Evolutionary conservation across 1,284 basidiomycete genomes (phyloP).

Genomic region (Leucoagaricus sp.): DNA sequence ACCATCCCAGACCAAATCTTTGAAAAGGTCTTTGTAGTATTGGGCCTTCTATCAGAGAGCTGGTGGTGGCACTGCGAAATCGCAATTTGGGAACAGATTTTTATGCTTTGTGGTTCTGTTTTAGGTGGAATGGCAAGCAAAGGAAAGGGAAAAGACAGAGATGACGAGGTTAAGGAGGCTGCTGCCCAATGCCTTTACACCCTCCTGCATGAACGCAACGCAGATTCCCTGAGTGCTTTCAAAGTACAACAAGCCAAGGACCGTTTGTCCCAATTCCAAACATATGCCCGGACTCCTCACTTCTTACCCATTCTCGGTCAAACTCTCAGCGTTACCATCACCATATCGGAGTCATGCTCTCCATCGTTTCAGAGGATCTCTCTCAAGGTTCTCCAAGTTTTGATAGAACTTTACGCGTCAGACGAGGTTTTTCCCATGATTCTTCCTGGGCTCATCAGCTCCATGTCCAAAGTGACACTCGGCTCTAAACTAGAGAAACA

Average conservation of each 20-base stretch:
- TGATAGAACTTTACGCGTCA: conserved; percentile 66
- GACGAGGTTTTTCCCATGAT: conserved; percentile 68
- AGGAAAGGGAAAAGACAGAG: conserved; percentile 59
- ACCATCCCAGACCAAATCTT: conserved; percentile 79
- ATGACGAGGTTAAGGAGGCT: conserved; percentile 78
- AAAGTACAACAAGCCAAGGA: conserved; percentile 27
- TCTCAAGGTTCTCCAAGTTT: conserved; percentile 56
- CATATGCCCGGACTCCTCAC: conserved; percentile 45
- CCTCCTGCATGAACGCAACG: conserved; percentile 55
- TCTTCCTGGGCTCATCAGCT: conserved; percentile 80
- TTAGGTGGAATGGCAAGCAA: conserved; percentile 62
- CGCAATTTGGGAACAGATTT: conserved; percentile 79
- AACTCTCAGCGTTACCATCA: conserved; percentile 73
- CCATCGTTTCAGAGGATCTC: conserved; percentile 64
- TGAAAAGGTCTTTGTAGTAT: conserved; percentile 68
- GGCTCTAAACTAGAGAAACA: conserved; percentile 54
- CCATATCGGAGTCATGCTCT: conserved; percentile 54
- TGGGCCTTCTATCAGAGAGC: conserved; percentile 61
- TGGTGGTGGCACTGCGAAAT: conserved; percentile 80
- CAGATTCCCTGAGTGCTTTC: conserved; percentile 25
- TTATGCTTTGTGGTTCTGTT: conserved; percentile 77
- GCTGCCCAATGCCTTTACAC: conserved; percentile 57
- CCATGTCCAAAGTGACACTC: conserved; percentile 68
- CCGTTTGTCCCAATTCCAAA: conserved; percentile 46
- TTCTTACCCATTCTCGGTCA: conserved; percentile 84